phyloP scores from a whole-genome alignment of 108 stramenopile species.

The Stephanodiscus minutulus region DNA sequence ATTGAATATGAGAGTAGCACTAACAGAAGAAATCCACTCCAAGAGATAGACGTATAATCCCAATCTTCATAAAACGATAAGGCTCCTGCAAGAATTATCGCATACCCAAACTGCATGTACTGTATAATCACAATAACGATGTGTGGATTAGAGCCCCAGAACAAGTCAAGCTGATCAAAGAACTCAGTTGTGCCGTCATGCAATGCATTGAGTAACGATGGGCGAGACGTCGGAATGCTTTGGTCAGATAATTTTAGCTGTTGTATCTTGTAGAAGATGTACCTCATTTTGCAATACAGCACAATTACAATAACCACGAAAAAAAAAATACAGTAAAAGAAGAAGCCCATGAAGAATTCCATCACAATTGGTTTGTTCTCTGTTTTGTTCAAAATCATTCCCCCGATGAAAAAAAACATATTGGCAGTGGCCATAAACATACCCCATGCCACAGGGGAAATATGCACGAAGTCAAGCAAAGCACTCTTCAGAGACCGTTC shows the following conservation, averaged over 20 bases:
- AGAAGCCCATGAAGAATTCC: conserved; percentile 41
- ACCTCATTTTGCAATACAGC: conserved; percentile 47
- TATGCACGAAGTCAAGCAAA: conserved; percentile 70
- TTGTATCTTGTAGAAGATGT: conserved; percentile 44
- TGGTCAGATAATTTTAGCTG: conserved; percentile 11
- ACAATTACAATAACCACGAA: conserved; percentile 28
- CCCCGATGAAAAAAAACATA: conserved; percentile 69
- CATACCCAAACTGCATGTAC: conserved; percentile 85
- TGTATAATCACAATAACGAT: conserved; percentile 72
- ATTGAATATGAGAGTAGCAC: conserved; percentile 54
- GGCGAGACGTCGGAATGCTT: background rate
- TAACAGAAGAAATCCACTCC: conserved; percentile 3
- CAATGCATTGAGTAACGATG: conserved; percentile 12
- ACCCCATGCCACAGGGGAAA: conserved; percentile 76
- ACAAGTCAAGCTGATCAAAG: conserved; percentile 61
- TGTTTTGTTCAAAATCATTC: conserved; percentile 57
- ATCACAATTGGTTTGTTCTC: conserved; percentile 23
- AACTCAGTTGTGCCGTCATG: conserved; percentile 14
- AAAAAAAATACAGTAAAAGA: conserved; percentile 36
- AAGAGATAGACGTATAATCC: background rate
- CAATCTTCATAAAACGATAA: conserved; percentile 58
- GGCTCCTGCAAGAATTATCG: conserved; percentile 66
- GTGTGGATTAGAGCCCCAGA: conserved; percentile 75
- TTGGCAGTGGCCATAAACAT: conserved; percentile 62
- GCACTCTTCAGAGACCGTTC: conserved; percentile 63